Evolutionary conservation across 768 basidiomycete species (phyloP).

Genomic region (Suillus spraguei): DNA sequence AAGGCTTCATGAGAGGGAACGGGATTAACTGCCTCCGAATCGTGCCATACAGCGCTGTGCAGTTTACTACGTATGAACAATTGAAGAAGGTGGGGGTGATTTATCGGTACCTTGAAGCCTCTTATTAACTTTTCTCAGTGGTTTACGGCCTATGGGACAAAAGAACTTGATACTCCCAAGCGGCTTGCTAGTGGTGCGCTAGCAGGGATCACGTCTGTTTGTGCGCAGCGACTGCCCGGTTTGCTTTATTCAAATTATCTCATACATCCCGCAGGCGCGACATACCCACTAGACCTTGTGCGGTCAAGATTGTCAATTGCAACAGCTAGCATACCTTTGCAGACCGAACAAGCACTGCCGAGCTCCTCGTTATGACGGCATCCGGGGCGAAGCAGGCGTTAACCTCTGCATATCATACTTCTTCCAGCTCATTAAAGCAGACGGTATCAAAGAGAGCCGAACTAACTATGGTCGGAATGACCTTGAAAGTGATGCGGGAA

Average conservation of each 20-base stretch:
- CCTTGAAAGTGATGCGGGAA: constrained; percentile 84
- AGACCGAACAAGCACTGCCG: constrained; percentile 24
- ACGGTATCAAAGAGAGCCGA: constrained; percentile 51
- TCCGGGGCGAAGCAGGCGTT: constrained; percentile 26
- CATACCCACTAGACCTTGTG: constrained; percentile 94
- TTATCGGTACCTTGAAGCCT: neutral
- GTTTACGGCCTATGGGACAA: constrained; percentile 70
- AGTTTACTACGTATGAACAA: constrained; percentile 89
- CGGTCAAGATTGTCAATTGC: constrained; percentile 92
- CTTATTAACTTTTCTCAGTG: constrained; percentile 44
- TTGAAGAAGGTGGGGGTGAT: constrained; percentile 70
- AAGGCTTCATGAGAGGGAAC: constrained; percentile 93
- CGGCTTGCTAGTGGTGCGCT: constrained; percentile 85
- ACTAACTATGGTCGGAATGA: constrained; percentile 86
- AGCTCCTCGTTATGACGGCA: constrained; percentile 26
- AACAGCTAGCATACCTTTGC: constrained; percentile 71
- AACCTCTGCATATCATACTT: constrained; percentile 51
- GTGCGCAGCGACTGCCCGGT: constrained; percentile 48
- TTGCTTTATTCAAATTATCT: constrained; percentile 14
- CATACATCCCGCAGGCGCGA: constrained; percentile 54
- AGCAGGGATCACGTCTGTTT: constrained; percentile 94
- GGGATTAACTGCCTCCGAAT: constrained; percentile 91
- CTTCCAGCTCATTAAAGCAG: constrained; percentile 36
- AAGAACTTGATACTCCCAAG: constrained; percentile 84
- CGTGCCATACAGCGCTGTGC: constrained; percentile 89